Evolutionary conservation across 2,329 filamentous ascomycete genomes (phyloP), one percentile per base, ranked within the genome.

Genomic region (Fusarium devonianum): DNA sequence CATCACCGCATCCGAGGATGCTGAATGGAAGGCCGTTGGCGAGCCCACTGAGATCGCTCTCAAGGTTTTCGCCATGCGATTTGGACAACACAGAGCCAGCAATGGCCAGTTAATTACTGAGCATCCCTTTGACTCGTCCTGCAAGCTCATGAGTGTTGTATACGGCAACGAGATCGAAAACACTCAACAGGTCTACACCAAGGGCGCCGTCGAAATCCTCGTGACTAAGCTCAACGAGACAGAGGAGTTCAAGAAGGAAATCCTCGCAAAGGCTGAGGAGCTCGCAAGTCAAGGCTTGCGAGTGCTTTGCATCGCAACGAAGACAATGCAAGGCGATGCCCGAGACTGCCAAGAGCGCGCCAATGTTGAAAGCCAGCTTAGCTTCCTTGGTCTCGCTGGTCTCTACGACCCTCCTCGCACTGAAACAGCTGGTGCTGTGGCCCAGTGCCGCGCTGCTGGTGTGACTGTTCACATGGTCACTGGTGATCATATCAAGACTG

Each of bases 111-210:
- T 86, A 33, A 62, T 88, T 8, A 80, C 83, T 2, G 88, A 90
- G 62, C 86, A 86, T 43, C 86, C 87, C 2, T 90, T 90, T 63
- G 87, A 90, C 67, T 89, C 86, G 0, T 82, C 83, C 26, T 82
- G 87, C 69, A 90, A 90, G 73, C 81, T 86, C 49, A 90, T 90
- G 87, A 87, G 85, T 26, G 86, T 90, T 37, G 79, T 89, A 19
- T 89, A 87, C 32, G 68, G 69, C 7, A 68, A 62, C 32, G 67
- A 66, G 2, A 13, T 69, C 12, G 71, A 71, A 17, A 64, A 67
- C 9, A 65, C 68, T 9, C 66, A 67, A 35, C 70, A 73, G 10
- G 76, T 83, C 13, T 84, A 81, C 55, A 79, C 79, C 64, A 85
- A 85, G 63, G 82, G 82, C 29, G 82, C 82, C 1, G 73, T 82